A percentile compares a stretch with the other conserved stretches of the same genome.
These are phyloP conservation scores for Trichodelitschia bisporula DNA, from an alignment of 495 filamentous ascomycete genomes.

Conservation along the genomic window DNA sequence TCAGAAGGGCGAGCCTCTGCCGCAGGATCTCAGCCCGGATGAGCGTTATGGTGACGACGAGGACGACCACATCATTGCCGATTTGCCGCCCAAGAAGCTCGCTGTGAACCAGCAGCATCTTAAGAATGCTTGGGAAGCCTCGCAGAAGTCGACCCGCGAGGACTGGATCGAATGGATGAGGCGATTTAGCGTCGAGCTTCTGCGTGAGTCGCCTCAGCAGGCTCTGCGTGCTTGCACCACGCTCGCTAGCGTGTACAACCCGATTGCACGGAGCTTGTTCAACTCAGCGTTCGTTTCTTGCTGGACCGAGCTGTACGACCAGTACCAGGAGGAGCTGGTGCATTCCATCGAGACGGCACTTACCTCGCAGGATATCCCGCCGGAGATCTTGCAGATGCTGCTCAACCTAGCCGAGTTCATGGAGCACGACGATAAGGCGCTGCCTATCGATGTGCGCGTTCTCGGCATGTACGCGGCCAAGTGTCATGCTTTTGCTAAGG, in stretches of 20 bases:
- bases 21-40: slow-evolving; percentile 80
- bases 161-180: slow-evolving; percentile 99
- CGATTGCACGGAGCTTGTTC: slow-evolving; percentile 79
- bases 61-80: slow-evolving; percentile 55
- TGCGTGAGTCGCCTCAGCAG: slow-evolving; percentile 89
- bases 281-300: slow-evolving; percentile 97
- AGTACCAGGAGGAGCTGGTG: slow-evolving; percentile 85
- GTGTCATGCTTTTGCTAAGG: slow-evolving; percentile 94
- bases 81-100: slow-evolving; percentile 77
- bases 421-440: slow-evolving; percentile 96
- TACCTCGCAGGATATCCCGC: slow-evolving; percentile 75
- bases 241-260: slow-evolving; percentile 71
- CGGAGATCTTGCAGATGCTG: slow-evolving; percentile 80
- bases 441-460: slow-evolving; percentile 88
- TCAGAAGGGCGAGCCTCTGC: slow-evolving; percentile 77
- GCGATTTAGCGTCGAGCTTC: slow-evolving; percentile 78
- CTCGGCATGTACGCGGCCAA: slow-evolving; percentile 80
- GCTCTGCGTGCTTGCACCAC: slow-evolving; percentile 81
- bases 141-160: slow-evolving; percentile 81
- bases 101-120: slow-evolving; percentile 93
- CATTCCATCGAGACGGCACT: slow-evolving; percentile 87
- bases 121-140: slow-evolving; percentile 92
- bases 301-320: slow-evolving; percentile 91
- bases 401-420: slow-evolving; percentile 97
- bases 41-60: slow-evolving; percentile 53